Evolutionary conservation across 139 green algal species (phyloP), one percentile per base, ranked within the genome.

Genomic region (Picochlorum sp.): DNA sequence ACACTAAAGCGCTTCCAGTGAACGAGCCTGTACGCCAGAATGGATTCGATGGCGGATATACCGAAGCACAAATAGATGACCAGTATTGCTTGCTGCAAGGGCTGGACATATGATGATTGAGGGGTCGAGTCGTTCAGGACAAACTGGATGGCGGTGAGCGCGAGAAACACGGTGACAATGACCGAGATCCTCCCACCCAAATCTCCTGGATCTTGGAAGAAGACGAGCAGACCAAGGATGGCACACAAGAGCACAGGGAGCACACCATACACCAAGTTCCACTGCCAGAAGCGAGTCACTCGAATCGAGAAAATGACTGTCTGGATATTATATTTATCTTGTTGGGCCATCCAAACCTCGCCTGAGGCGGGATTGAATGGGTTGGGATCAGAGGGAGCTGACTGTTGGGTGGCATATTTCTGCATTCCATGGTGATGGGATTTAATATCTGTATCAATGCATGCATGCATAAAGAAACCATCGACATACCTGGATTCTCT

Each of bases 81-180:
- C 13, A 59, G 51, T 34, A 59, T 59, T 59, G 23, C 38, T 59
- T 59, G 51, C 0, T 59, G 51, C 51, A 34, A n/a, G 23, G 51
- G 51, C 21, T 34, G 21, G 8, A 59, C 2, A 38, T 30, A 38
- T n/a, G 59, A 38, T 30, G 26, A 59, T n/a, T 18, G 50, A 45
- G 70, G 70, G 51, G 72, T 63, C 3, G 7, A 28, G 2, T 20
- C 24, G 6, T 14, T 20, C 37, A 66, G 13, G 15, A 66, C 60
- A 38, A 56, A 54, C 37, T 50, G 26, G n/a, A 66, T 14, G 5
- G 60, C 60, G 8, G 60, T 66, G 15, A 66, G 60, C 0, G 51
- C 38, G 3, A 77, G 64, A 47, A 73, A 73, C 2, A 77, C 44
- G 1, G 70, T 77, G 16, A 77, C 70, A 45, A 77, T 57, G 10